Evolutionary conservation across 148 eudicot species (phyloP).

Genomic region (Camellia lanceoleosa): DNA sequence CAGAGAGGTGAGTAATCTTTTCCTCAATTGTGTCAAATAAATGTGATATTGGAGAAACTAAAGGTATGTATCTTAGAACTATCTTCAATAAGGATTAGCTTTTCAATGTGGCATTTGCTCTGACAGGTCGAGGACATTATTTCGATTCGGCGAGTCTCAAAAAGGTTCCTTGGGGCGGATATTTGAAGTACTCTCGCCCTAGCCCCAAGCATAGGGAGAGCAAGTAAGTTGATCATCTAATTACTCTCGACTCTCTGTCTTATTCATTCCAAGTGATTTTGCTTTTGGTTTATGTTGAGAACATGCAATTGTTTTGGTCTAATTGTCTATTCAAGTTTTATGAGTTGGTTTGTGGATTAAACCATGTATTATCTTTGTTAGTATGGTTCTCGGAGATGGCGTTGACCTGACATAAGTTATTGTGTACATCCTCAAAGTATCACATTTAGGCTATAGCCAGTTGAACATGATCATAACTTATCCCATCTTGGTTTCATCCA

Average conservation of each 20-base stretch:
- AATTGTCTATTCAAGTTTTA: background rate
- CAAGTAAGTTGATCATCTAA: conserved; percentile 54
- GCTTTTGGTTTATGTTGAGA: background rate
- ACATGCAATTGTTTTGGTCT: background rate
- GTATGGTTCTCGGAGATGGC: background rate
- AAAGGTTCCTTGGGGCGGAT: conserved; percentile 98
- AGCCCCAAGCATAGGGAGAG: conserved; percentile 91
- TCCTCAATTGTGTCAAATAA: background rate
- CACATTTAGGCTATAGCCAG: background rate
- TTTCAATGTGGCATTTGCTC: background rate
- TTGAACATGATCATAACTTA: background rate
- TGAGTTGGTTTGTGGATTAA: background rate
- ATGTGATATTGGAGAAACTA: background rate
- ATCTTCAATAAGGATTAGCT: background rate
- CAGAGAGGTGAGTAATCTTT: conserved; percentile 62
- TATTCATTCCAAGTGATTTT: background rate
- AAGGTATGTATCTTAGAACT: background rate
- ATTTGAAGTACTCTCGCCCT: conserved; percentile 90
- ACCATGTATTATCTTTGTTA: background rate
- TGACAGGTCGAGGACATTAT: conserved; percentile 78
- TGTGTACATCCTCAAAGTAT: background rate
- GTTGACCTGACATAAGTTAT: background rate
- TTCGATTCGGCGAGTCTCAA: conserved; percentile 89
- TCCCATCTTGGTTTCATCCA: background rate
- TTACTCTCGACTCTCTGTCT: background rate